Evolutionary conservation across 257 asterid genomes (phyloP), one percentile per base, ranked within the genome.

Genomic region (Solanum boliviense): DNA sequence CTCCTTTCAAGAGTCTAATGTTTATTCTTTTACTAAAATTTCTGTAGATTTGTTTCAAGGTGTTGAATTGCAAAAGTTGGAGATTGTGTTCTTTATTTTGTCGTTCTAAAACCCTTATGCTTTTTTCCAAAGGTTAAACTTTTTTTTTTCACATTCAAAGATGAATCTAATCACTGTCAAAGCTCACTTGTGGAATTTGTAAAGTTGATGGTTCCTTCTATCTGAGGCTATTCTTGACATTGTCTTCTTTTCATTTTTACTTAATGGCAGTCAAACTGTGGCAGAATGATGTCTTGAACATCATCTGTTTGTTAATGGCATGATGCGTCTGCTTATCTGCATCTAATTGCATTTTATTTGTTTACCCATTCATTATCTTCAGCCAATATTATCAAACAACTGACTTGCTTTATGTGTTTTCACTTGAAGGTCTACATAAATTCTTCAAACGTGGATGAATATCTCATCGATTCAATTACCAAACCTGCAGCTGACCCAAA

Each of bases 401-500:
- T 20, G 84, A 56, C 56, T 36, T 29, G 76, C 78, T 62, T 85
- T 70, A 48, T 46, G 58, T 71, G 72, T 23, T 86, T 88, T 65
- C 32, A 20, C 82, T 87, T 87, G 70, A 94, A 96, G 99, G 97
- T 96, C 67, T 95, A 96, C 89, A 62, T 87, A 52, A 93, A 96
- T 89, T 41, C 99, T 73, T 92, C 97, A 87, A 96, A 96, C 35
- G 98, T 96, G 87, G 99, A 96, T 84, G 93, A 94, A 65, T 95
- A 95, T 91, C 97, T 96, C 82, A 93, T 96, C 20, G 89, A 93
- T 89, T 96, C 98, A 87, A 96, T 96, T 41, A 95, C 92, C 3
- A 91, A 75, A 83, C 99, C 99, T 29, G 95, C 99, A 31, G 93
- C 92, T 86, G 99, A 96, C 86, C 98, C 98, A 46, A 93, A 96